Evolutionary conservation across 2,329 filamentous ascomycete genomes (phyloP).

Genomic region (Fusarium ambrosium): DNA sequence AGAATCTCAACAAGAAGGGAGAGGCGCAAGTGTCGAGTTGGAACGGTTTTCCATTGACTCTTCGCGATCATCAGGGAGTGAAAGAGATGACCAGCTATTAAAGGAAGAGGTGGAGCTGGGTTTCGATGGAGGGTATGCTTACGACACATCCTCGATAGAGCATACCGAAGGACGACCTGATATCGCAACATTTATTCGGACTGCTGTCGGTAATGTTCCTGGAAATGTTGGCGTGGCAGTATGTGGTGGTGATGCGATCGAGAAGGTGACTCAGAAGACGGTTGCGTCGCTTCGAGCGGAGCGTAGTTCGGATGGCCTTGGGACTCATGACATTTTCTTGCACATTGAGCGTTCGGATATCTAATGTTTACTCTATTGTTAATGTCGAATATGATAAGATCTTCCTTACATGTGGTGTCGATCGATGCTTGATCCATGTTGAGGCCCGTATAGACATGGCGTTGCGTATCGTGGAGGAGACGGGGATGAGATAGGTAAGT

Average conservation of each 20-base stretch:
- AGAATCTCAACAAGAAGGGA: conserved; percentile 4
- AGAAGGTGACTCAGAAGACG: conserved; percentile 33
- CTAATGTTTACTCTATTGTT: conserved; percentile 14
- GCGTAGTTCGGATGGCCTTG: conserved; percentile 21
- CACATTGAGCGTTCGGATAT: conserved; percentile 43
- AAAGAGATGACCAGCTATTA: conserved; percentile 37
- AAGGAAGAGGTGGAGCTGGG: conserved; percentile 45
- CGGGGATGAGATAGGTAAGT: neutral
- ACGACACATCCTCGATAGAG: conserved; percentile 29
- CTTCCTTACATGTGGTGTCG: neutral
- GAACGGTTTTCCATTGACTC: conserved; percentile 45
- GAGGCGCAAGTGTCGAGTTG: conserved; percentile 34
- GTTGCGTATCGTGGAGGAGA: neutral
- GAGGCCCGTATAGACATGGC: neutral
- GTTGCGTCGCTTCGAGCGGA: conserved; percentile 31
- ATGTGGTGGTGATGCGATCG: conserved; percentile 40
- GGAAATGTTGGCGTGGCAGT: conserved; percentile 42
- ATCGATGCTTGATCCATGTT: neutral
- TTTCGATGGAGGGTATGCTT: conserved; percentile 24
- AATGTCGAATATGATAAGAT: conserved; percentile 1
- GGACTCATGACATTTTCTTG: conserved; percentile 33
- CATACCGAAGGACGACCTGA: conserved; percentile 44
- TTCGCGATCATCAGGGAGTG: conserved; percentile 24
- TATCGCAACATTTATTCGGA: conserved; percentile 37
- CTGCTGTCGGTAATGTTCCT: conserved; percentile 26